Conservation (phyloP, 148 eudicot genomes). For the Nepenthes gracilis region DNA sequence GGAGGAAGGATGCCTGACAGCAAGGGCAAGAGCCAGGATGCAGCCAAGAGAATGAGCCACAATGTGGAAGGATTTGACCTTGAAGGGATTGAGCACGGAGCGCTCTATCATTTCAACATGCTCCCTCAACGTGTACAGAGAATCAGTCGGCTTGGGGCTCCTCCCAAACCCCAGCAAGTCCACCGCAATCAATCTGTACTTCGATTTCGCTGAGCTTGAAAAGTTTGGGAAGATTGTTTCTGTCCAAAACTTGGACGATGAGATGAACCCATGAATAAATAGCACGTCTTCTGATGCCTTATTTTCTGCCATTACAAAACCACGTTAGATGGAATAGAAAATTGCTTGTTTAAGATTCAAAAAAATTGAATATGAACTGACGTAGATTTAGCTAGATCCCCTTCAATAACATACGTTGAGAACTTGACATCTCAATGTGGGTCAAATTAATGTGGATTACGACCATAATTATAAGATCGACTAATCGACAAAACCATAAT, state of each 20-base stretch:
- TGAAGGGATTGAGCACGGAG: constrained; percentile 47
- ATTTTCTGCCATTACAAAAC: constrained; percentile 22
- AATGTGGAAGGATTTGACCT: constrained; percentile 72
- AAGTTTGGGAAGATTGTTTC: constrained; percentile 84
- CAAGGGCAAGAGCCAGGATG: constrained; percentile 79
- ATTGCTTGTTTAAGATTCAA: neutral
- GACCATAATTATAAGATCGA: too few relatives aligned
- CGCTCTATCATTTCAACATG: constrained; percentile 83
- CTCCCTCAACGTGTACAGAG: constrained; percentile 69
- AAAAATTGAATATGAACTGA: neutral
- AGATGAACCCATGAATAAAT: constrained; percentile 87
- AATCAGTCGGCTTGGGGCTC: constrained; percentile 86
- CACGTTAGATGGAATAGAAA: neutral
- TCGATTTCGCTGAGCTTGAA: constrained; percentile 45
- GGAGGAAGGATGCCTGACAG: constrained; percentile 53
- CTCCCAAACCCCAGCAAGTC: constrained; percentile 86
- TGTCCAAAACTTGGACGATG: constrained; percentile 88
- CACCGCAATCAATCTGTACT: constrained; percentile 62
- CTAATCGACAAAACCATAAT: too few relatives aligned
- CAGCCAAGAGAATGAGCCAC: constrained; percentile 96
- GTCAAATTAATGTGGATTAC: too few relatives aligned
- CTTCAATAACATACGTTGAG: too few relatives aligned
- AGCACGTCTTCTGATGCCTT: constrained; percentile 61
- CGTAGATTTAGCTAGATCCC: too few relatives aligned
- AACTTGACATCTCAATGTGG: too few relatives aligned